Evolutionary conservation across 1,139 yeast genomes (phyloP).

Genomic region (Debaryomyces nepalensis): DNA sequence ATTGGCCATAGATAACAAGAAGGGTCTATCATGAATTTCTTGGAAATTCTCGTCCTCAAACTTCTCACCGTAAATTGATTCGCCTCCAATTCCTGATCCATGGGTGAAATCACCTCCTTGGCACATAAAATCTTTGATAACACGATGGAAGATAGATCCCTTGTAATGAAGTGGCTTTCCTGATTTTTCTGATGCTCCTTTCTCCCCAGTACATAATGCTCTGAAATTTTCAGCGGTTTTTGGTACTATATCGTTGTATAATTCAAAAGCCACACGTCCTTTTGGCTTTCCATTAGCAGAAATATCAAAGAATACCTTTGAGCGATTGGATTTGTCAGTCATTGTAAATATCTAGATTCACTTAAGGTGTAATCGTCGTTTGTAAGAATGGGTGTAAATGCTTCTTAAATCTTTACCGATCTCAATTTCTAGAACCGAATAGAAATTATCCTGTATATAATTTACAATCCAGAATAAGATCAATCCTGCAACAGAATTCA

Average conservation of each 20-base stretch:
- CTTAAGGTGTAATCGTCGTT: background rate
- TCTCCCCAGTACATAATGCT: constrained; percentile 88
- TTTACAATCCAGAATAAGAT: background rate
- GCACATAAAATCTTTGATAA: constrained; percentile 88
- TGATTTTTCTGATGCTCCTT: constrained; percentile 61
- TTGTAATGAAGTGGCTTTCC: constrained; percentile 76
- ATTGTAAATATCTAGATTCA: constrained; percentile 5
- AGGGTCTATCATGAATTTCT: constrained; percentile 79
- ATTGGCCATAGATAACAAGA: constrained; percentile 92
- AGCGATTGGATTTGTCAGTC: constrained; percentile 19
- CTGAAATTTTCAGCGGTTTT: constrained; percentile 93
- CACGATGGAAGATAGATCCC: constrained; percentile 87
- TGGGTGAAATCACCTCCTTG: constrained; percentile 98
- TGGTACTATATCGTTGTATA: constrained; percentile 83
- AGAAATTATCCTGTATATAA: constrained; percentile 10
- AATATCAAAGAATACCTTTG: constrained; percentile 76
- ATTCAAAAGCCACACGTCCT: constrained; percentile 78
- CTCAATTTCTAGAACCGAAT: constrained; percentile 10
- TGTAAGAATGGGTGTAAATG: constrained; percentile 1
- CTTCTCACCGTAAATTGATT: constrained; percentile 92
- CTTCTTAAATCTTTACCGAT: constrained; percentile 5
- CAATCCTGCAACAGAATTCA: constrained; percentile 1
- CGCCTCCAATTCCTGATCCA: constrained; percentile 92
- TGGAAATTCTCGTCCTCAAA: constrained; percentile 92
- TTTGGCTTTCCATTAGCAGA: constrained; percentile 64